Evolutionary conservation across 1,284 basidiomycete species (phyloP).

Genomic region (Boletus semigastroideus): DNA sequence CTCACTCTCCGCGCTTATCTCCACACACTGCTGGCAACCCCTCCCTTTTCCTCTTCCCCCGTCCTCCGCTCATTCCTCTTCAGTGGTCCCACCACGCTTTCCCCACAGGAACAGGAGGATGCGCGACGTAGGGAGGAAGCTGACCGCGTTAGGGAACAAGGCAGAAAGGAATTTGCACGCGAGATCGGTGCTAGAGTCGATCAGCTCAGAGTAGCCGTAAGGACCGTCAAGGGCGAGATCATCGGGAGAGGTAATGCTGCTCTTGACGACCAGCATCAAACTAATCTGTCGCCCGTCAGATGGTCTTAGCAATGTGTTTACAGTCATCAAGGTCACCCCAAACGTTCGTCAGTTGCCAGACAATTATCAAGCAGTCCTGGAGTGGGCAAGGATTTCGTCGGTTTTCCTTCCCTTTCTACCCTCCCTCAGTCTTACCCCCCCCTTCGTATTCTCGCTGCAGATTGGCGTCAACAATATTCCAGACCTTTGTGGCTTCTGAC

Average conservation of each 20-base stretch:
- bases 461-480: conserved; percentile 94
- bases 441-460: conserved; percentile 36
- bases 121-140: conserved; percentile 81
- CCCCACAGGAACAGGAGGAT: conserved; percentile 78
- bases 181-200: conserved; percentile 90
- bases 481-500: conserved; percentile 92
- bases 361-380: conserved; percentile 87
- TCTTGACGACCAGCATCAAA: not conserved
- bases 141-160: conserved; percentile 88
- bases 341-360: conserved; percentile 77
- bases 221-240: conserved; percentile 89
- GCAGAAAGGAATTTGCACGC: conserved; percentile 79
- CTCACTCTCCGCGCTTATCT: conserved; percentile 93
- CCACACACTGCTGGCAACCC: conserved; percentile 74
- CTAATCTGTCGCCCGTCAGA: conserved; percentile 45
- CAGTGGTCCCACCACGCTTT: conserved; percentile 73
- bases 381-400: conserved; percentile 97
- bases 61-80: conserved; percentile 87
- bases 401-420: conserved; percentile 30
- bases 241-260: conserved; percentile 67
- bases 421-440: conserved; percentile 12
- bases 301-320: conserved; percentile 86
- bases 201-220: conserved; percentile 81
- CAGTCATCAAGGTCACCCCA: conserved; percentile 82
- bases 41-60: conserved; percentile 78